These are phyloP conservation scores for Microbotryomycetes sp. DNA, from an alignment of 1,284 basidiomycete genomes.

Conservation along the genomic window DNA sequence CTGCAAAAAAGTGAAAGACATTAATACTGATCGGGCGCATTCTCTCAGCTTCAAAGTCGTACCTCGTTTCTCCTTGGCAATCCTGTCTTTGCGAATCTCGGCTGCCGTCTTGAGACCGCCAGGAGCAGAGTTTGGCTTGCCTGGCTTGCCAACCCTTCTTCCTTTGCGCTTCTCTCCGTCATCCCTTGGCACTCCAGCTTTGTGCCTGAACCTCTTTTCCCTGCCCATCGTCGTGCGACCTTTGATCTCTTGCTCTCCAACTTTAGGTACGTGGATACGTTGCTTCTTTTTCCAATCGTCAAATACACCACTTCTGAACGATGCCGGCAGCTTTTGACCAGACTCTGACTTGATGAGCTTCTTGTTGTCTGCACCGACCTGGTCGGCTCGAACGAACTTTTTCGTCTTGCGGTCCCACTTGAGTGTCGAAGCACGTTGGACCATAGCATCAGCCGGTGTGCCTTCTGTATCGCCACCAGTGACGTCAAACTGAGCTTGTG, in stretches of 20 bases:
- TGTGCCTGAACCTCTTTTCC: conserved; percentile 31
- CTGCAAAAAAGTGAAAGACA: not conserved
- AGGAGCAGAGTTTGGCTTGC: conserved; percentile 37
- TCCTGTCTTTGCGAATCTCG: conserved; percentile 70
- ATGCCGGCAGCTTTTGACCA: conserved; percentile 84
- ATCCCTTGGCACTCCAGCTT: conserved; percentile 21
- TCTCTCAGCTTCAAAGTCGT: too few species aligned
- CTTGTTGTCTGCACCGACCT: conserved; percentile 81
- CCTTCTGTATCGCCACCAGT: conserved; percentile 61
- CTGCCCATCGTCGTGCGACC: conserved; percentile 14
- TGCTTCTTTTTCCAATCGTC: conserved; percentile 88
- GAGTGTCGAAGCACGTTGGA: conserved; percentile 58
- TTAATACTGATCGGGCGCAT: too few species aligned
- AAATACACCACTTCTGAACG: conserved; percentile 85
- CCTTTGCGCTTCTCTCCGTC: conserved; percentile 27
- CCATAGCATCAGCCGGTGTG: conserved; percentile 50
- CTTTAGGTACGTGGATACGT: conserved; percentile 61
- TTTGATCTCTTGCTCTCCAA: conserved; percentile 64
- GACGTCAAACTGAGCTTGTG: conserved; percentile 72
- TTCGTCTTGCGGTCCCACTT: conserved; percentile 97
- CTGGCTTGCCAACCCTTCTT: conserved; percentile 27
- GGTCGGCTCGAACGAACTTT: conserved; percentile 80
- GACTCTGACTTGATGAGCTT: conserved; percentile 92
- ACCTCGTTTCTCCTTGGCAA: conserved; percentile 40
- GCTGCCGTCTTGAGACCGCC: conserved; percentile 57